Evolutionary conservation across 768 basidiomycete genomes (phyloP), one percentile per base, ranked within the genome.

Genomic region (Boletales sp.): DNA sequence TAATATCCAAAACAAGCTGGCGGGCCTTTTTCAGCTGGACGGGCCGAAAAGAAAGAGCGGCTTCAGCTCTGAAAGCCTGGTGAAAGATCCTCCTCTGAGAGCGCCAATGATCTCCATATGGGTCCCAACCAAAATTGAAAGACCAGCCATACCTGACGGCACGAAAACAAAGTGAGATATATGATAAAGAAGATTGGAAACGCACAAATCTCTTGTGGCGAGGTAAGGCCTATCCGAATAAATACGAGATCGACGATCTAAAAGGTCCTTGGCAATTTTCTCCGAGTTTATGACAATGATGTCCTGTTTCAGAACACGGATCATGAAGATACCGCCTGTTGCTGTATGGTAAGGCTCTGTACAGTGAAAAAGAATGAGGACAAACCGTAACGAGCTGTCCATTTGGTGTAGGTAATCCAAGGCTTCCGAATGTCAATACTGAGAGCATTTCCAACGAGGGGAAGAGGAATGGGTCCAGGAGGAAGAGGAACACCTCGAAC

Each of bases 161-260:
- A 5, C 3, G 15, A 14, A 12, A 34, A 14, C 3, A 12, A 15
- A 34, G 5, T 4, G 15, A 34, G 34, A 34, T 34, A 34, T 14
- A 34, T 34, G 12, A 34, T 34, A 14, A 36, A 9, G 12, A 12
- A n/a, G 5, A 11, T 17, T 34, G 33, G 33, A 10, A 11, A 51
- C 55, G 12, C 12, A 63, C 62, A 48, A 50, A 21, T 53, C 56
- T 31, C 18, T 49, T 5, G 56, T 51, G 19, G 59, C 53, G 10
- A 57, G 13, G 17, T 49, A 30, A 8, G 61, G 51, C 30, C 59
- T 60, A 36, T 69, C 66, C 8, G 68, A 66, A 38, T 68, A 68
- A 33, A 61, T 54, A 19, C 31, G 19, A 0, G 63, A 65, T 13
- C 67, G 54, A 11, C 49, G 56, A 1, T 69, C 68, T 13, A 69